Evolutionary conservation across 495 filamentous ascomycete species (phyloP).

Genomic region (Daldinia loculata): DNA sequence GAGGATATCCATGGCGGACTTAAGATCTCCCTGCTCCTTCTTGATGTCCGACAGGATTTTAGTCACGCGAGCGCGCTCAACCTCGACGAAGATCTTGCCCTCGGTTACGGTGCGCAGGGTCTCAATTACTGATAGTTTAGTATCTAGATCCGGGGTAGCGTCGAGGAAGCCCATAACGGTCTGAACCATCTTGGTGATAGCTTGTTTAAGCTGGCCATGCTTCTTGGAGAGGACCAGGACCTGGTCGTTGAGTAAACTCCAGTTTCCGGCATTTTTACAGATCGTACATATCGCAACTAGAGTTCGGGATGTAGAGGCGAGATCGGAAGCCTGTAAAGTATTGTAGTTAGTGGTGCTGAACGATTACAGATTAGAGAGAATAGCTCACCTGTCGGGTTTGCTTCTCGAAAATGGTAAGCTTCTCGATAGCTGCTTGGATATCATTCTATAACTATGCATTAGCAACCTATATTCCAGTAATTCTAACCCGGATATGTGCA

Average conservation of each 20-base stretch:
- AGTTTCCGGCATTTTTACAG: constrained; percentile 91
- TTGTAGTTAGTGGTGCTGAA: constrained; percentile 29
- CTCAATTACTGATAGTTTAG: constrained; percentile 91
- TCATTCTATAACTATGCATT: constrained; percentile 64
- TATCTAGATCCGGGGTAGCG: constrained; percentile 76
- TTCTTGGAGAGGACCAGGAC: constrained; percentile 96
- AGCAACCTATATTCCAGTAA: constrained; percentile 22
- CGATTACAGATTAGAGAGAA: not conserved
- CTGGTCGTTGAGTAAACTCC: constrained; percentile 94
- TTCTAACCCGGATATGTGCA: constrained; percentile 48
- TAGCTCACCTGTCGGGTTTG: constrained; percentile 86
- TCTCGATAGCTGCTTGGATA: constrained; percentile 87
- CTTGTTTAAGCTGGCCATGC: constrained; percentile 99
- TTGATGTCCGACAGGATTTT: constrained; percentile 96
- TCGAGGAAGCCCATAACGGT: constrained; percentile 92
- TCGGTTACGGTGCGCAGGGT: constrained; percentile 96
- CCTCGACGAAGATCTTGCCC: constrained; percentile 99
- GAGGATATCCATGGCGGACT: constrained; percentile 87
- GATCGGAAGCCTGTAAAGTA: constrained; percentile 79
- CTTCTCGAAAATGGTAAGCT: constrained; percentile 89
- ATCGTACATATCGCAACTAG: constrained; percentile 89
- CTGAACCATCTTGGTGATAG: constrained; percentile 98
- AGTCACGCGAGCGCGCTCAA: constrained; percentile 94
- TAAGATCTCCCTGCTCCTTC: constrained; percentile 90
- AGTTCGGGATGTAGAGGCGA: constrained; percentile 90